Conservation (phyloP, 306 rosid genomes). For the Pyrus pyrifolia region DNA sequence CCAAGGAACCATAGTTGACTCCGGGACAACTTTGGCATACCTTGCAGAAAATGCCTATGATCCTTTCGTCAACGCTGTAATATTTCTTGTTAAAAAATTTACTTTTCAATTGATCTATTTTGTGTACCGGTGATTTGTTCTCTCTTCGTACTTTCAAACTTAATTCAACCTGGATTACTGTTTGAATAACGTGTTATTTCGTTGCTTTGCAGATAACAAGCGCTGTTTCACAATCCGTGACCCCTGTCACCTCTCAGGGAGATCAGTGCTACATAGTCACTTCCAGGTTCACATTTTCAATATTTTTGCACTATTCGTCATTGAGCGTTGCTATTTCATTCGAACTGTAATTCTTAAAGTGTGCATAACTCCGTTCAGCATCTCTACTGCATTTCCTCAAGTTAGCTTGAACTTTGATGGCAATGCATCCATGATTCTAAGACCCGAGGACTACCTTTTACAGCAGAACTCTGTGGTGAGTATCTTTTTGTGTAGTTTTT, state of each 20-base stretch:
- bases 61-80: constrained; percentile 78
- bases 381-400: constrained; percentile 70
- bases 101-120: too few species aligned
- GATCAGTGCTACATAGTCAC: constrained; percentile 67
- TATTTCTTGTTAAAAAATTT: not conserved
- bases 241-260: constrained; percentile 52
- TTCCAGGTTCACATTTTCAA: constrained; percentile 39
- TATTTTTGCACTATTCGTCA: not conserved
- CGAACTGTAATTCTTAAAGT: not conserved
- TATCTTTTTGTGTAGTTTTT: not conserved
- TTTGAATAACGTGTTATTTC: not conserved
- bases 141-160: too few species aligned
- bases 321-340: constrained; percentile 1
- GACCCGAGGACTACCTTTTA: constrained; percentile 88
- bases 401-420: constrained; percentile 86
- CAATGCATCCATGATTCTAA: constrained; percentile 60
- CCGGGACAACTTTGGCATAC: constrained; percentile 97
- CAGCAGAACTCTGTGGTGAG: constrained; percentile 79
- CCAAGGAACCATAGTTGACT: constrained; percentile 84
- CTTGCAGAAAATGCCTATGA: constrained; percentile 84
- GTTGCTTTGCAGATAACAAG: constrained; percentile 44
- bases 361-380: constrained; percentile 33
- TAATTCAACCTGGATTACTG: too few species aligned
- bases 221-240: constrained; percentile 54
- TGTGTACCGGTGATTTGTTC: too few species aligned